Conservation (phyloP, 495 filamentous ascomycete species). For the Xylaria cubensis region DNA sequence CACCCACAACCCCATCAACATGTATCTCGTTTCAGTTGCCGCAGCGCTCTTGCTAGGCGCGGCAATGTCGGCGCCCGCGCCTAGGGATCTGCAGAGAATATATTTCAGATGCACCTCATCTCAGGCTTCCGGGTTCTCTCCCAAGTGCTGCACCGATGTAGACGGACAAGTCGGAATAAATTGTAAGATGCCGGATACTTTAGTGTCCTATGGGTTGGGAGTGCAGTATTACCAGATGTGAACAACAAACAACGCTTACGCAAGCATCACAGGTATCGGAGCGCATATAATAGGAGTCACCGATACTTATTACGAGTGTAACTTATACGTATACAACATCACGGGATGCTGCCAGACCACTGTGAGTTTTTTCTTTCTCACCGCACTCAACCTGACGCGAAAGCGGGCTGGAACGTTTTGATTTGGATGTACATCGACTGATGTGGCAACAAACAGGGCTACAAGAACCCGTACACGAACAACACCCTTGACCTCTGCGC, state of each 20-base stretch:
- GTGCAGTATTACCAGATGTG: background rate
- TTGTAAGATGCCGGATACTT: constrained; percentile 31
- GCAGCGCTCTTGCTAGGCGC: constrained; percentile 29
- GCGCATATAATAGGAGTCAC: constrained; percentile 37
- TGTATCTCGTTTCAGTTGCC: constrained; percentile 18
- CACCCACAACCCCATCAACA: background rate
- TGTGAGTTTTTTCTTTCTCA: constrained; percentile 26
- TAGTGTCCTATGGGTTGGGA: background rate
- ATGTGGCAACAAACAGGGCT: constrained; percentile 29
- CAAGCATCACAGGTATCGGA: constrained; percentile 28
- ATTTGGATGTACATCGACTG: background rate
- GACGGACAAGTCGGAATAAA: constrained; percentile 40
- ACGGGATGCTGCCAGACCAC: constrained; percentile 41
- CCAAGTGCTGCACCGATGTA: constrained; percentile 39
- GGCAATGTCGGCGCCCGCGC: constrained; percentile 26
- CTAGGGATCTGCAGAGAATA: constrained; percentile 21
- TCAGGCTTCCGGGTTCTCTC: constrained; percentile 32
- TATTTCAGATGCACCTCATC: constrained; percentile 36
- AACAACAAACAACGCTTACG: background rate
- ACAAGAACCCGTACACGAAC: constrained; percentile 39
- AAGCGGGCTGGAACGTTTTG: background rate
- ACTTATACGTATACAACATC: constrained; percentile 41
- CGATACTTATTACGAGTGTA: constrained; percentile 39
- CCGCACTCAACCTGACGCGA: background rate
- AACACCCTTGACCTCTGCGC: constrained; percentile 38